These are phyloP conservation scores for Eucalyptus tenuipes DNA, from an alignment of 345 rosid genomes.

Conservation along the genomic window DNA sequence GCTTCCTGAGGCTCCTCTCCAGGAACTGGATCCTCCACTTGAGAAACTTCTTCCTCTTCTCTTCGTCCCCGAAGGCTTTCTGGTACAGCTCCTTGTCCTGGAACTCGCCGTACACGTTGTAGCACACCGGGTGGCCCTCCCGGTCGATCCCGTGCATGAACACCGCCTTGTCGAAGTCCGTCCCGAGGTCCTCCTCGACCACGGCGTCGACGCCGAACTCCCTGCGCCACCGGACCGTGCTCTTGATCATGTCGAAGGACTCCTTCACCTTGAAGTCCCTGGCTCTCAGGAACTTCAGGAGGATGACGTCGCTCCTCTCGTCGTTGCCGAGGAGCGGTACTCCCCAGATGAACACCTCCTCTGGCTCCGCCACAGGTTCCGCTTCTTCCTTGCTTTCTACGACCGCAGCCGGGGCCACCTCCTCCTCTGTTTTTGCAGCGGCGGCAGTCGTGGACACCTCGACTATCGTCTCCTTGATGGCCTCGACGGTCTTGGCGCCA, in stretches of 20 bases:
- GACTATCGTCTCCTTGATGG: constrained; percentile 72
- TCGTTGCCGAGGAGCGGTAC: constrained; percentile 47
- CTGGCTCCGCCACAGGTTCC: constrained; percentile 1
- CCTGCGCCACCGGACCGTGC: constrained; percentile 60
- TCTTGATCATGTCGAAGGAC: constrained; percentile 63
- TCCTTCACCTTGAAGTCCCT: constrained; percentile 82
- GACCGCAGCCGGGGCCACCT: background rate
- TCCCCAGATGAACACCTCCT: constrained; percentile 67
- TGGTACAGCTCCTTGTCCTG: constrained; percentile 58
- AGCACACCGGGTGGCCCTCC: constrained; percentile 82
- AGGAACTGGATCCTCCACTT: constrained; percentile 78
- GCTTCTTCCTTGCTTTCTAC: background rate
- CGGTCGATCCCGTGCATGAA: constrained; percentile 66
- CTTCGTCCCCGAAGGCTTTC: constrained; percentile 47
- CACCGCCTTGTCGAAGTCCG: constrained; percentile 63
- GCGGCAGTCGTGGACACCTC: constrained; percentile 25
- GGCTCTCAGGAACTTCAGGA: constrained; percentile 72
- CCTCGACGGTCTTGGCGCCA: constrained; percentile 78
- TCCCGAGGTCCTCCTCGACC: constrained; percentile 51
- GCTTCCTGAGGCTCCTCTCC: constrained; percentile 68
- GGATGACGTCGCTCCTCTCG: constrained; percentile 68
- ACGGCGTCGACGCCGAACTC: constrained; percentile 56
- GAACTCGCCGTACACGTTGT: constrained; percentile 73
- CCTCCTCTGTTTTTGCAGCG: constrained; percentile 1
- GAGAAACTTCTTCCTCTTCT: constrained; percentile 56